Base-by-base conservation (phyloP, 225 moss, liverwort and hornwort genomes). In the Pleurozium schreberi region DNA sequence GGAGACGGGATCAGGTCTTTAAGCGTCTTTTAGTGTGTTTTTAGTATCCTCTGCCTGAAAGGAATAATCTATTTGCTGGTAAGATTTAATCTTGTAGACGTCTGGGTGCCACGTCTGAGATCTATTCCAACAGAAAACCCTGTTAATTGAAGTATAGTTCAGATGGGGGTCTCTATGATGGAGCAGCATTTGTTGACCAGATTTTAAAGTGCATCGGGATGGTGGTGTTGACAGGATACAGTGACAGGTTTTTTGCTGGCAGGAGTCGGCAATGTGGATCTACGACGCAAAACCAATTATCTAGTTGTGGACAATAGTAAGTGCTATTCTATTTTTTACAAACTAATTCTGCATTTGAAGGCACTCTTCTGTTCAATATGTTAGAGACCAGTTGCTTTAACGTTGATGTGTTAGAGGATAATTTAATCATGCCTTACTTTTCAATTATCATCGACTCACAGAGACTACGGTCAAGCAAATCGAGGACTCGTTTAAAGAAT, bases 231-330 rank as follows among this genome's bases (percentile, higher is more conserved):
- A 92, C 96, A 98, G 97, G 98, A 98, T 89, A 97, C 97, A 62
- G 97, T 98, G 88, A 97, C 98, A 64, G 98, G 98, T 71, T 98
- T 98, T 91, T 91, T 98, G 80, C 92, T 97, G 42, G 98, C 96
- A 88, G 98, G 97, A 94, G 96, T 98, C 53, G 98, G 98, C 80
- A 98, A 97, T 91, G 97, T 98, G 71, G 98, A 98, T 88, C 87
- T 98, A 74, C 97, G 97, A 59, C 93, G 96, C 87, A 97, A 98
- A 93, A 98, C 95, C 40, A 98, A 98, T 85, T 98, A 97, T 88
- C 92, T 98, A 53, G 96, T 98, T 86, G 98, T 98, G 91, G 98
- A 96, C 90, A 96, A 68, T 87, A 98, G 98, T 96, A 87, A 92
- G 98, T 69, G 42, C 47, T 85, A 4, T 23, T 59, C 43, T 88